phyloP scores from a whole-genome alignment of 768 basidiomycete species.

The Termitomyces sp. region DNA sequence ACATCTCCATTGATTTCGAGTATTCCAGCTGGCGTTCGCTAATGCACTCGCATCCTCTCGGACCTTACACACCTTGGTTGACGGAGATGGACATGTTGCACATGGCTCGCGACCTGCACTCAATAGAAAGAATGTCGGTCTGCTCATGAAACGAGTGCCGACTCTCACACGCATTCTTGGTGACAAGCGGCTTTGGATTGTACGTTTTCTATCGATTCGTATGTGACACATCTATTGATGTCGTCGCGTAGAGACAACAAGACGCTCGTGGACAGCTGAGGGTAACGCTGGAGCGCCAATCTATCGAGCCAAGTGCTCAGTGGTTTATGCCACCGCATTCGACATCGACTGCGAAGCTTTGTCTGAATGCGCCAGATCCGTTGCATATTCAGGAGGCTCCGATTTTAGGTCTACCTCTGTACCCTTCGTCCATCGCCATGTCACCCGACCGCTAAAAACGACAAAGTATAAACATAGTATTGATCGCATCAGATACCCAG shows the following conservation, averaged over 20 bases:
- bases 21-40: constrained; percentile 26
- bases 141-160: constrained; percentile 35
- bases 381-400: neutral
- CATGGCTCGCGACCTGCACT: constrained; percentile 36
- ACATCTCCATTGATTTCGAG: neutral
- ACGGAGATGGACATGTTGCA: constrained; percentile 35
- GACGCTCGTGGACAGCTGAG: constrained; percentile 12
- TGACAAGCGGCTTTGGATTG: constrained; percentile 50
- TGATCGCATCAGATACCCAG: neutral
- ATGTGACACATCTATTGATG: neutral
- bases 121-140: constrained; percentile 27
- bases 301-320: constrained; percentile 21
- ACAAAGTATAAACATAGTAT: neutral
- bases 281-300: constrained; percentile 27
- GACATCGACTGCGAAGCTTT: neutral
- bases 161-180: constrained; percentile 42
- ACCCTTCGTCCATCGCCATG: neutral
- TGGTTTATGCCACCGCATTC: constrained; percentile 32
- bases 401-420: neutral
- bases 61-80: constrained; percentile 39
- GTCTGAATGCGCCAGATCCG: neutral
- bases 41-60: constrained; percentile 28
- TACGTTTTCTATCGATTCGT: constrained; percentile 22
- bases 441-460: neutral
- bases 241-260: constrained; percentile 19